phyloP scores from a whole-genome alignment of 1,284 basidiomycete genomes.

The Ceratobasidium sp. region DNA sequence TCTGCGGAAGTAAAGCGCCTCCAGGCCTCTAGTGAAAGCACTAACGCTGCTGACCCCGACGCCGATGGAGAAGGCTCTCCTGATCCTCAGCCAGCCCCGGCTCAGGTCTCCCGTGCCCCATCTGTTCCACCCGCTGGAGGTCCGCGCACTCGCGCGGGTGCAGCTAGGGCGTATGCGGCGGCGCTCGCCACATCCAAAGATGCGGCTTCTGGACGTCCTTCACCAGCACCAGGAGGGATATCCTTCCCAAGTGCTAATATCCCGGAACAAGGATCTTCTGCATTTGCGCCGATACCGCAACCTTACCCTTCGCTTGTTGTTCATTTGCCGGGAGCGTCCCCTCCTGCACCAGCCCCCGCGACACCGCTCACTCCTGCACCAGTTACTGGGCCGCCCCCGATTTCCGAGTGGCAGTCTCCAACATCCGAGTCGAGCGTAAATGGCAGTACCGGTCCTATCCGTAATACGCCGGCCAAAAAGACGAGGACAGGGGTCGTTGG shows the following conservation, averaged over 20 bases:
- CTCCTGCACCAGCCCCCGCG: slow-evolving; percentile 30
- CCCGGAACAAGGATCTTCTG: slow-evolving; percentile 51
- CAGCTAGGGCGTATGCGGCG: slow-evolving; percentile 43
- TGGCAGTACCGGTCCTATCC: background rate
- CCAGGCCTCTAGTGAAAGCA: slow-evolving; percentile 3
- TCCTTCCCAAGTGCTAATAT: slow-evolving; percentile 52
- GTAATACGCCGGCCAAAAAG: slow-evolving; percentile 28
- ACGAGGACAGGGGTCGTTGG: slow-evolving; percentile 32
- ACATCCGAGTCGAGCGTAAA: background rate
- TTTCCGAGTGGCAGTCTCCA: slow-evolving; percentile 5
- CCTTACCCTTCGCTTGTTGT: slow-evolving; percentile 55
- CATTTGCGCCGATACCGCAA: slow-evolving; percentile 53
- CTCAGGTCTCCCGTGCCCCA: slow-evolving; percentile 6
- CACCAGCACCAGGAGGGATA: slow-evolving; percentile 50
- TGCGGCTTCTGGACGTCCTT: slow-evolving; percentile 49
- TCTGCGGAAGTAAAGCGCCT: slow-evolving; percentile 43
- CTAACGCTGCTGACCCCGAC: slow-evolving; percentile 48
- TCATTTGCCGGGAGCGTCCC: slow-evolving; percentile 22
- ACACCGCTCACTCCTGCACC: slow-evolving; percentile 45
- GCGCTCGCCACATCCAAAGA: slow-evolving; percentile 43
- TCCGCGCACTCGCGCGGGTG: slow-evolving; percentile 42
- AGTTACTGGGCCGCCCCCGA: slow-evolving; percentile 52
- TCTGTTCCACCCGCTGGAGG: slow-evolving; percentile 19
- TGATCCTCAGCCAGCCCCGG: slow-evolving; percentile 46
- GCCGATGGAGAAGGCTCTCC: slow-evolving; percentile 47